Base-by-base conservation (phyloP, 192 early-diverging fungal genomes). In the Umbelopsis isabellina region DNA sequence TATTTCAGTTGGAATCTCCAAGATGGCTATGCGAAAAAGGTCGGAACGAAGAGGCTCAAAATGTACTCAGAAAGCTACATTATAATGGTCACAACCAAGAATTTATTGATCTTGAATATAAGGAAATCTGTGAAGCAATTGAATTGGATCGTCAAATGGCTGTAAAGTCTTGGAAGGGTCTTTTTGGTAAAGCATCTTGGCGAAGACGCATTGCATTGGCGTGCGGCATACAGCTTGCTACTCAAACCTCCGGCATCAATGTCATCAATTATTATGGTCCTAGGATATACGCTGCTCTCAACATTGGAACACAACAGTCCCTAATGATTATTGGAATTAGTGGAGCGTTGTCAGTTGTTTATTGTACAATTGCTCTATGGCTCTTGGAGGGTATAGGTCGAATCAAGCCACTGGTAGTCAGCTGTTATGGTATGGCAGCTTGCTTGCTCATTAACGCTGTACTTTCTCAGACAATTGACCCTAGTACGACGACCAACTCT, bases 1-100 rank as follows among this genome's bases (percentile, higher is more conserved):
- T 83, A 18, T 88, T 90, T 66, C 86, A 92, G 79, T 90, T 90
- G n/a, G 88, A 85, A 66, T 90, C 89, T 15, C 90, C 90, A 5
- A 87, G 90, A 69, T 91, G 90, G 90, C 82, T 91, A 41, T 72
- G 89, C 47, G 79, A 77, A 53, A 71, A 85, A 35, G 86, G 78
- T 64, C 79, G 77, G n/a, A 65, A 72, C 21, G 88, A 88, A 22
- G 82, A 91, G 72, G 90, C 87, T 10, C 81, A 72, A 46, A 20
- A 46, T 10, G 83, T 88, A 1, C 72, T 91, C 22, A 80, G 78
- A 16, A 76, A 81, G 9, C 76, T 88, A 73, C 88, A 90, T 47
- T 74, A 84, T 33, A 71, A 61, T 27, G 85, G 85, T 37, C 72
- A 82, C 27, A 44, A 66, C 3, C 46, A 68, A 45, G 80, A 73